Conservation (phyloP, 2,329 filamentous ascomycete genomes). For the Plectosphaerella cucumerina region DNA sequence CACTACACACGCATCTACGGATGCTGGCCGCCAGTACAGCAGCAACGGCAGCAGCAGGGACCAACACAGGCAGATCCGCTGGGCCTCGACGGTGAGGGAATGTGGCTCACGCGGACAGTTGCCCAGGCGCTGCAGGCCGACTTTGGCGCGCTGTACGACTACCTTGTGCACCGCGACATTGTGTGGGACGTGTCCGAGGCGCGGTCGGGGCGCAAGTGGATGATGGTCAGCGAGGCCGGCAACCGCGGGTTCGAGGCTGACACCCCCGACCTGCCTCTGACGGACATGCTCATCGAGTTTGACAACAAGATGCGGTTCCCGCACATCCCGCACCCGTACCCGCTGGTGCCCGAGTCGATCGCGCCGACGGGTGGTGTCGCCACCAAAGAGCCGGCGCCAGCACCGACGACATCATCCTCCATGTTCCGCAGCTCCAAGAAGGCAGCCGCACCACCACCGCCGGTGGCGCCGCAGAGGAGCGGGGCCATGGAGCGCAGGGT, state of each 20-base stretch:
- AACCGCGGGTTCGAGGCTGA: conserved; percentile 46
- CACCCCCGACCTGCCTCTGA: conserved; percentile 53
- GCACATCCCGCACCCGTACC: conserved; percentile 64
- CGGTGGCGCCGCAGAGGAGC: conserved; percentile 15
- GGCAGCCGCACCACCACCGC: conserved; percentile 16
- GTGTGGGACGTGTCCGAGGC: conserved; percentile 62
- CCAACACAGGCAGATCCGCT: background rate
- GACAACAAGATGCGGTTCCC: conserved; percentile 60
- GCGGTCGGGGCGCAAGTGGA: conserved; percentile 59
- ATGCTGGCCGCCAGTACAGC: conserved; percentile 53
- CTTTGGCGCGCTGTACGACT: conserved; percentile 67
- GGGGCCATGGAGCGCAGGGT: conserved; percentile 42
- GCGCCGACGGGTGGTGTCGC: conserved; percentile 18
- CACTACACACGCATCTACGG: conserved; percentile 56
- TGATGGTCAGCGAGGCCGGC: conserved; percentile 48
- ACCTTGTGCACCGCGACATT: conserved; percentile 63
- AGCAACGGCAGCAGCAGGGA: background rate
- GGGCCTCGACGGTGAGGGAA: conserved; percentile 28
- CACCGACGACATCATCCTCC: conserved; percentile 16
- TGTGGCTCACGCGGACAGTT: conserved; percentile 59
- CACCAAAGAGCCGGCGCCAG: conserved; percentile 4
- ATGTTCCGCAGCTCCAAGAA: conserved; percentile 26
- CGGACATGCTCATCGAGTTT: conserved; percentile 62
- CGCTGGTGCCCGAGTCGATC: conserved; percentile 55
- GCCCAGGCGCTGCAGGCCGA: conserved; percentile 57